These are phyloP conservation scores for Chaetomium sp. DNA, from an alignment of 2,329 filamentous ascomycete genomes.

Conservation along the genomic window DNA sequence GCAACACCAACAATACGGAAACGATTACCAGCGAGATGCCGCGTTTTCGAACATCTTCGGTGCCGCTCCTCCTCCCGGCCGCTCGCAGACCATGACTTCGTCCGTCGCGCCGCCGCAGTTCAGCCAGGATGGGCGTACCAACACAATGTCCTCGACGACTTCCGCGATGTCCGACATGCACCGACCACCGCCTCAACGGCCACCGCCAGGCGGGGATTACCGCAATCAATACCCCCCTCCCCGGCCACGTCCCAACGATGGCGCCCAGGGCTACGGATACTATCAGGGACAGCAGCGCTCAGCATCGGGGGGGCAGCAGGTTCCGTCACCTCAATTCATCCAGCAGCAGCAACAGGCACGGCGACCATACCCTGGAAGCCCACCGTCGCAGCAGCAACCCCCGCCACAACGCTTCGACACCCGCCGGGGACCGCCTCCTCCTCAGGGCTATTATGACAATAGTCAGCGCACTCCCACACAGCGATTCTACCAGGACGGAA, in stretches of 20 bases:
- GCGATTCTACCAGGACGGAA: conserved; percentile 56
- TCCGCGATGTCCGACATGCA: conserved; percentile 54
- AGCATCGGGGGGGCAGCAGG: conserved; percentile 42
- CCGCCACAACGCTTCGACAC: conserved; percentile 34
- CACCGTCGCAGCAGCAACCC: conserved; percentile 10
- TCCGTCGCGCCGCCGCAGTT: conserved; percentile 50
- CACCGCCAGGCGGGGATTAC: conserved; percentile 32
- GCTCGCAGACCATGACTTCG: conserved; percentile 93
- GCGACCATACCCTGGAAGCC: conserved; percentile 37
- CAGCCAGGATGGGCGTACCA: conserved; percentile 61
- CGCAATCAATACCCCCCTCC: conserved; percentile 31
- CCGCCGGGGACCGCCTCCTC: conserved; percentile 41
- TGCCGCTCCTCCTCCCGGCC: conserved; percentile 73
- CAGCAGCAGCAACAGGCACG: conserved; percentile 41
- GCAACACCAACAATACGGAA: conserved; percentile 39
- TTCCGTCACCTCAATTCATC: conserved; percentile 41
- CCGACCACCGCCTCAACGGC: conserved; percentile 56
- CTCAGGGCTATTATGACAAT: conserved; percentile 37
- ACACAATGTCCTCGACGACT: conserved; percentile 62
- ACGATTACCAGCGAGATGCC: conserved; percentile 74
- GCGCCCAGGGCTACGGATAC: conserved; percentile 45
- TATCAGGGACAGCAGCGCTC: conserved; percentile 46
- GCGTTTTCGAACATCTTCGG: conserved; percentile 97
- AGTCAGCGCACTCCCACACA: conserved; percentile 41
- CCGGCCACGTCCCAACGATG: conserved; percentile 38